Conservation (phyloP, 805 yeast species). For the Torulaspora indica region DNA sequence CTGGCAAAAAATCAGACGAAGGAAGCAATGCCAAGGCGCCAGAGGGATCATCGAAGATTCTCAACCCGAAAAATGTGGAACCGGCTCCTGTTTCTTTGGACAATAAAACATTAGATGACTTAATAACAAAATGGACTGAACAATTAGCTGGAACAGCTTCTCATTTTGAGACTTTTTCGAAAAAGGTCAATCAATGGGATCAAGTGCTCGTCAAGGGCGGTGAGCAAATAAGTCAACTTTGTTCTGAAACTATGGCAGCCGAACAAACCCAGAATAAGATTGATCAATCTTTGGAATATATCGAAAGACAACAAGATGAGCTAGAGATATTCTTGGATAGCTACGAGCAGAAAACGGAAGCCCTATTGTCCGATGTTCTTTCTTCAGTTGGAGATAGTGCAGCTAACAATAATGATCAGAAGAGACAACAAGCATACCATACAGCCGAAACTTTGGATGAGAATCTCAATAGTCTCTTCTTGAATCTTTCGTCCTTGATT, state of each 20-base stretch:
- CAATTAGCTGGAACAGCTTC: constrained; percentile 70
- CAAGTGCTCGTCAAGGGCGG: constrained; percentile 76
- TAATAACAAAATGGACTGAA: constrained; percentile 88
- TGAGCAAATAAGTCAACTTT: constrained; percentile 72
- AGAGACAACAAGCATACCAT: constrained; percentile 83
- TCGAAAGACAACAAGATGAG: constrained; percentile 90
- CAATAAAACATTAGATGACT: constrained; percentile 88
- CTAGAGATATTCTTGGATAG: constrained; percentile 74
- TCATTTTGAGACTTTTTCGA: constrained; percentile 70
- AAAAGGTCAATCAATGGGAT: constrained; percentile 81
- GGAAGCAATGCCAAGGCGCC: constrained; percentile 16
- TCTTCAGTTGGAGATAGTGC: constrained; percentile 30
- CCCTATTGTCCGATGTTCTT: constrained; percentile 36
- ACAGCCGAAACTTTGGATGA: constrained; percentile 83
- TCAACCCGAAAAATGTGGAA: constrained; percentile 48
- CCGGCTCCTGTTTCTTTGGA: constrained; percentile 73
- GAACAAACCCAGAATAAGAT: constrained; percentile 80
- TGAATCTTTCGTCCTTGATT: constrained; percentile 68
- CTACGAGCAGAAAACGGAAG: constrained; percentile 54
- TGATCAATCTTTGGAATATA: constrained; percentile 80
- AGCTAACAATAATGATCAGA: constrained; percentile 55
- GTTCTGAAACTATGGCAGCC: constrained; percentile 72
- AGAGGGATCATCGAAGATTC: constrained; percentile 18
- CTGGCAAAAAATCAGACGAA: constrained; percentile 10
- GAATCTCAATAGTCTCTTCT: constrained; percentile 70